Conservation (phyloP, 345 rosid species). For the Diplotaxis tenuifolia region DNA sequence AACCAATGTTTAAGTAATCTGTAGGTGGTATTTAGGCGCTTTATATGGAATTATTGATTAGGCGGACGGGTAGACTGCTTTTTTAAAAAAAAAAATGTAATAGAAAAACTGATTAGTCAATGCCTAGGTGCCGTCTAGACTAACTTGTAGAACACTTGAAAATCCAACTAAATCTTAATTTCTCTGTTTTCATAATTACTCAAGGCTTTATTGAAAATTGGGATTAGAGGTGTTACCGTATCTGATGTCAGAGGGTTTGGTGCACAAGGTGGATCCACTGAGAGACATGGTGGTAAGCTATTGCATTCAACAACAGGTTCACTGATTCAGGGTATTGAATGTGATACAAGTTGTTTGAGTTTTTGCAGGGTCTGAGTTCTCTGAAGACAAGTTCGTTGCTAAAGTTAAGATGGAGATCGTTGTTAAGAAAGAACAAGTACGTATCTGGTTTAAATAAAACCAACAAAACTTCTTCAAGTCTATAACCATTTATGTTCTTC, state of each 20-base stretch:
- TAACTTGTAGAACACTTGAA: too few relatives aligned
- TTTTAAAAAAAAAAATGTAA: too few relatives aligned
- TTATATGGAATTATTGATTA: too few relatives aligned
- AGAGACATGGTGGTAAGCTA: constrained; percentile 77
- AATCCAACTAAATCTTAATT: constrained; percentile 4
- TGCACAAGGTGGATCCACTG: constrained; percentile 84
- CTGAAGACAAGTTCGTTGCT: constrained; percentile 79
- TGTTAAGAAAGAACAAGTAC: constrained; percentile 77
- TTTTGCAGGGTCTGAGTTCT: constrained; percentile 76
- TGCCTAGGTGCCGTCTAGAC: too few relatives aligned
- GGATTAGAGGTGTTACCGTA: constrained; percentile 82
- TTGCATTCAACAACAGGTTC: neutral
- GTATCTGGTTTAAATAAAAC: neutral
- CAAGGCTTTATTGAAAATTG: constrained; percentile 74
- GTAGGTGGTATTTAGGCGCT: too few relatives aligned
- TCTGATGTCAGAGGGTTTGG: constrained; percentile 91
- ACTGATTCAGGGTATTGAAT: constrained; percentile 8
- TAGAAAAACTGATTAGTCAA: too few relatives aligned
- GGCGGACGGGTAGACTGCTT: too few relatives aligned
- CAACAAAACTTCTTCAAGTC: neutral
- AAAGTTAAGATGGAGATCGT: constrained; percentile 93
- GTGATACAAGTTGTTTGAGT: constrained; percentile 18
- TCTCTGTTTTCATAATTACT: constrained; percentile 2
- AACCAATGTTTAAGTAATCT: too few relatives aligned
- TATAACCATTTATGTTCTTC: neutral